Conservation (phyloP, 2,329 filamentous ascomycete genomes). For the Magnaporthiopsis rhizophila region DNA sequence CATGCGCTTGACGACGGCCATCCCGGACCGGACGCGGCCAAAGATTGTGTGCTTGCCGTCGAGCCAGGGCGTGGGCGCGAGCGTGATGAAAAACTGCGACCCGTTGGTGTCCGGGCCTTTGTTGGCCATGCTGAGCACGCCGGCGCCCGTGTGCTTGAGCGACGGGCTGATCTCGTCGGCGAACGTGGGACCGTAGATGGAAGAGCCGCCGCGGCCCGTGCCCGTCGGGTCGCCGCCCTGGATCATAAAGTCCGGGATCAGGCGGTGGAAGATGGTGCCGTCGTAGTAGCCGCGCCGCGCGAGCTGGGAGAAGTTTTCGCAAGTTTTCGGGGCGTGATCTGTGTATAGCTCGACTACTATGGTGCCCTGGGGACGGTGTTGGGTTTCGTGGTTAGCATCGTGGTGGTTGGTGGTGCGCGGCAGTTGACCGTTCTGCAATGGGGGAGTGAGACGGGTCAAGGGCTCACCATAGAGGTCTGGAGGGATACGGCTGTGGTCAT, state of each 20-base stretch:
- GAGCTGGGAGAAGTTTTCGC: slow-evolving; percentile 79
- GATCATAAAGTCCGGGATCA: slow-evolving; percentile 95
- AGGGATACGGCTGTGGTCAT: slow-evolving; percentile 7
- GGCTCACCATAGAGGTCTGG: slow-evolving; percentile 7
- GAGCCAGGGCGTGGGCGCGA: slow-evolving; percentile 91
- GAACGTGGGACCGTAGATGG: slow-evolving; percentile 90
- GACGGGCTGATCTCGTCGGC: slow-evolving; percentile 73
- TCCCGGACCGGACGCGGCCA: slow-evolving; percentile 75
- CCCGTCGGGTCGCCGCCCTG: slow-evolving; percentile 93
- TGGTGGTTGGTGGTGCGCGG: slow-evolving; percentile 11
- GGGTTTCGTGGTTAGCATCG: slow-evolving; percentile 69
- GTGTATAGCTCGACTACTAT: slow-evolving; percentile 88
- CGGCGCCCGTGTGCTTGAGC: slow-evolving; percentile 87
- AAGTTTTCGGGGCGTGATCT: slow-evolving; percentile 79
- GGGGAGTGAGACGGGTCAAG: not conserved
- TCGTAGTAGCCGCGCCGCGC: slow-evolving; percentile 82
- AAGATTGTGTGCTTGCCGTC: slow-evolving; percentile 98
- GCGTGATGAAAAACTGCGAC: slow-evolving; percentile 90
- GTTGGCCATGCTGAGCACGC: slow-evolving; percentile 95
- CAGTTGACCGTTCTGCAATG: not conserved
- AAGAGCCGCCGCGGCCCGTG: slow-evolving; percentile 79
- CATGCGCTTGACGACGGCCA: slow-evolving; percentile 80
- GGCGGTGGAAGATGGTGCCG: slow-evolving; percentile 78
- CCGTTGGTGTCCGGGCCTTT: slow-evolving; percentile 89
- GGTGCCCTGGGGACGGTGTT: slow-evolving; percentile 69